These are phyloP conservation scores for Colletotrichum orbiculare DNA, from an alignment of 2,329 filamentous ascomycete species.

Conservation along the genomic window DNA sequence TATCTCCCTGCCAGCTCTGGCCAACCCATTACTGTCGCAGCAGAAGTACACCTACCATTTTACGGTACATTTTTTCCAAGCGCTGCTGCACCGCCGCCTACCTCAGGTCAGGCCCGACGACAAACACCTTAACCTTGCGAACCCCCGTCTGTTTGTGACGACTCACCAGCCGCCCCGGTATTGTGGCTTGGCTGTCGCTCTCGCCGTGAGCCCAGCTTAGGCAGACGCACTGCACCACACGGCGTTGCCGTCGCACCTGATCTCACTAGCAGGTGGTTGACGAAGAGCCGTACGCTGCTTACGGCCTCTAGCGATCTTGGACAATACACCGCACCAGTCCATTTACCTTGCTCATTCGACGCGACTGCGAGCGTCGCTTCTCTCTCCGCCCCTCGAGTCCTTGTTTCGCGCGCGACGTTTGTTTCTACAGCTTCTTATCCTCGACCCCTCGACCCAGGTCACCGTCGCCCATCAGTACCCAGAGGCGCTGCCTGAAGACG, in stretches of 20 bases:
- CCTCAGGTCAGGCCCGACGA: constrained; percentile 23
- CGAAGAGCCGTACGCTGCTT: constrained; percentile 5
- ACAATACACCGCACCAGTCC: not conserved
- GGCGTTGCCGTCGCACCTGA: constrained; percentile 9
- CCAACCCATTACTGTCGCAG: too few relatives aligned
- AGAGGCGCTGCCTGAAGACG: constrained; percentile 26
- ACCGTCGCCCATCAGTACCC: constrained; percentile 23
- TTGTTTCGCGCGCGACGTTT: constrained; percentile 16
- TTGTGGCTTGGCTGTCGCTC: constrained; percentile 36
- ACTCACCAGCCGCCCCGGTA: constrained; percentile 34
- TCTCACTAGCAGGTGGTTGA: not conserved
- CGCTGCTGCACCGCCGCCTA: constrained; percentile 16
- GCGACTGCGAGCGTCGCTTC: not conserved
- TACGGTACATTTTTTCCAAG: not conserved
- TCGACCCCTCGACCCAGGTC: constrained; percentile 19
- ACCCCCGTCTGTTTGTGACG: constrained; percentile 22
- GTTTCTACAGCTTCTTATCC: constrained; percentile 17
- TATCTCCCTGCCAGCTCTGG: too few relatives aligned
- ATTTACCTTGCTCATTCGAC: not conserved
- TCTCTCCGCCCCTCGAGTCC: constrained; percentile 6
- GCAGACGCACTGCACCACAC: constrained; percentile 6
- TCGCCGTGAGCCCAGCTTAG: constrained; percentile 17
- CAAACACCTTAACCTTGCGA: constrained; percentile 15
- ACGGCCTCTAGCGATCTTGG: not conserved
- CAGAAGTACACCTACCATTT: too few relatives aligned